Conservation (phyloP, 495 filamentous ascomycete genomes). For the Neurospora sublineolata region DNA sequence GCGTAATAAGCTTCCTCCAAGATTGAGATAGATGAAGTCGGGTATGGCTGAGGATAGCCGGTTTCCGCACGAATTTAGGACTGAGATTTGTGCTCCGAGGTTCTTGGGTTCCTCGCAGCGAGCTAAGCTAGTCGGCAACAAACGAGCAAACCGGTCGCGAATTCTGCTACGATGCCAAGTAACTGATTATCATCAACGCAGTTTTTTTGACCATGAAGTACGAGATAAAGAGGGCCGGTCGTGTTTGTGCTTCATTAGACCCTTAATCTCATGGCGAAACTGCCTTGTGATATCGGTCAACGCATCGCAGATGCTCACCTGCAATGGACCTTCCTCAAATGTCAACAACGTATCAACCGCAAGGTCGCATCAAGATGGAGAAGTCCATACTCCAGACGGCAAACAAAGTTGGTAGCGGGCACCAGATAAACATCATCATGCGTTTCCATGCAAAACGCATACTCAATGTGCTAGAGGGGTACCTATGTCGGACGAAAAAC, state of each 20-base stretch:
- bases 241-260: neutral
- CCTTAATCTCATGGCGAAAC: neutral
- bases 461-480: too few species aligned
- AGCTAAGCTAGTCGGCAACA: neutral
- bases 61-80: neutral
- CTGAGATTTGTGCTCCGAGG: too few species aligned
- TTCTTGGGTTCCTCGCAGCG: too few species aligned
- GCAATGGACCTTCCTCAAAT: neutral
- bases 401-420: neutral
- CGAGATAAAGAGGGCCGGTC: too few species aligned
- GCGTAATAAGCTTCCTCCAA: neutral
- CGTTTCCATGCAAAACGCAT: neutral
- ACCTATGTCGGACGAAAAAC: too few species aligned
- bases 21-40: neutral
- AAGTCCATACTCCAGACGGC: neutral
- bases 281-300: neutral
- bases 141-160: neutral
- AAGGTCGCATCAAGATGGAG: neutral
- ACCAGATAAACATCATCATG: neutral
- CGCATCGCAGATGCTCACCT: neutral
- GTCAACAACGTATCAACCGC: neutral
- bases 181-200: too few species aligned
- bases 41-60: neutral
- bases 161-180: too few species aligned
- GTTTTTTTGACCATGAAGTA: too few species aligned